Conservation (phyloP, 805 yeast genomes). For the Metschnikowia orientalis region DNA sequence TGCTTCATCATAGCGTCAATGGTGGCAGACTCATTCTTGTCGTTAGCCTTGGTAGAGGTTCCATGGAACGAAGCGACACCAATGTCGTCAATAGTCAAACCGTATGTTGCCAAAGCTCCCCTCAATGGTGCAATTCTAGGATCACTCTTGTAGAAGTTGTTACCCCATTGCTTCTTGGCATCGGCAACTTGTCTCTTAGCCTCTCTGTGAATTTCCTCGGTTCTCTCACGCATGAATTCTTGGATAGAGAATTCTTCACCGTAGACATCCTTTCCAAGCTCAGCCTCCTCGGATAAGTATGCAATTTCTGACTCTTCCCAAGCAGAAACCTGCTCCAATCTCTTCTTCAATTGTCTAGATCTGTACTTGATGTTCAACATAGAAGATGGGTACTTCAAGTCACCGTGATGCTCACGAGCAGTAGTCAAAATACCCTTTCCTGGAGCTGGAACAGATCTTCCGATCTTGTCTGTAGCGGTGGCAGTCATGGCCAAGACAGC, state of each 20-base stretch:
- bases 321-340: constrained; percentile 68
- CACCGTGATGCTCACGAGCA: constrained; percentile 89
- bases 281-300: constrained; percentile 67
- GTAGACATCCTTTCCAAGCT: constrained; percentile 47
- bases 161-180: constrained; percentile 94
- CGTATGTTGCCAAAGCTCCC: constrained; percentile 94
- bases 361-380: constrained; percentile 89
- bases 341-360: constrained; percentile 78
- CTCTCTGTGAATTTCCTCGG: constrained; percentile 83
- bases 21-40: constrained; percentile 94
- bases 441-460: constrained; percentile 99
- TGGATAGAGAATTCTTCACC: constrained; percentile 42
- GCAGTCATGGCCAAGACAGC: constrained; percentile 93
- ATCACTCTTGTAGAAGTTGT: constrained; percentile 85
- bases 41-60: constrained; percentile 97
- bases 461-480: constrained; percentile 97
- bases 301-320: constrained; percentile 86
- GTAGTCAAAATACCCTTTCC: constrained; percentile 99
- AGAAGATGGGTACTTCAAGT: constrained; percentile 72
- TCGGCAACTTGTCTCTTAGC: constrained; percentile 78
- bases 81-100: constrained; percentile 89
- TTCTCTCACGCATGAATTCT: constrained; percentile 69
- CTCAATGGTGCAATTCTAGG: constrained; percentile 95
- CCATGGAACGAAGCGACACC: constrained; percentile 99
- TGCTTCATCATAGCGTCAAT: constrained; percentile 90